A percentile compares a stretch with the other conserved stretches of the same genome.
phyloP scores from a whole-genome alignment of 2,329 filamentous ascomycete species.

The Nigrospora oryzae region DNA sequence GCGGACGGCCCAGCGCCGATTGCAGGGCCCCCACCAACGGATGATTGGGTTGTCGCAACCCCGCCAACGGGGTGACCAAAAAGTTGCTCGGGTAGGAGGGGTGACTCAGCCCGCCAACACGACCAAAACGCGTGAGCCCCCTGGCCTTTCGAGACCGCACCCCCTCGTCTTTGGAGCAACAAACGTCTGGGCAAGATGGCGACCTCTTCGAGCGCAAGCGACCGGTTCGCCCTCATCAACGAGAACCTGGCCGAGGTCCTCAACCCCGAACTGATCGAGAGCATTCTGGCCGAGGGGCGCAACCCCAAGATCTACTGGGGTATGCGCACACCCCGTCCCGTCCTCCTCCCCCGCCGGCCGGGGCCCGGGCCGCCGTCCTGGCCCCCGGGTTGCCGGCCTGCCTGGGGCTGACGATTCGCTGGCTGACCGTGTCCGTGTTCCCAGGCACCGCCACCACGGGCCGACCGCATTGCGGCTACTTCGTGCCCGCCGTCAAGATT shows the following conservation, averaged over 20 bases:
- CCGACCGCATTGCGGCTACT: slow-evolving; percentile 84
- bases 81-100: no score
- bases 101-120: no score
- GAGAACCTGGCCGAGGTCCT: slow-evolving; percentile 76
- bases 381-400: no score
- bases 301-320: slow-evolving; percentile 80
- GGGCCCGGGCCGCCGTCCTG: background rate
- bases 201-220: background rate
- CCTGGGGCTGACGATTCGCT: no score
- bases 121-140: no score
- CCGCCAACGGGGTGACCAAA: no score
- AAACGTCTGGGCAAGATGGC: no score
- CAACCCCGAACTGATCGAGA: slow-evolving; percentile 75
- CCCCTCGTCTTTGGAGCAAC: background rate
- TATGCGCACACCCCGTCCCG: slow-evolving; percentile 16
- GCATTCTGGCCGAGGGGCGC: slow-evolving; percentile 60
- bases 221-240: slow-evolving; percentile 57
- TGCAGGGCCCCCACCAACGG: no score
- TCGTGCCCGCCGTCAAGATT: slow-evolving; percentile 82
- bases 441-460: slow-evolving; percentile 73
- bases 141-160: no score
- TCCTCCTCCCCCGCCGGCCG: background rate
- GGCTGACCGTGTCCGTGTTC: background rate
- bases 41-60: no score
- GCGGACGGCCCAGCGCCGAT: no score